Evolutionary conservation across 2,329 filamentous ascomycete species (phyloP), one percentile per base, ranked within the genome.

Genomic region (Alternaria gaisen): DNA sequence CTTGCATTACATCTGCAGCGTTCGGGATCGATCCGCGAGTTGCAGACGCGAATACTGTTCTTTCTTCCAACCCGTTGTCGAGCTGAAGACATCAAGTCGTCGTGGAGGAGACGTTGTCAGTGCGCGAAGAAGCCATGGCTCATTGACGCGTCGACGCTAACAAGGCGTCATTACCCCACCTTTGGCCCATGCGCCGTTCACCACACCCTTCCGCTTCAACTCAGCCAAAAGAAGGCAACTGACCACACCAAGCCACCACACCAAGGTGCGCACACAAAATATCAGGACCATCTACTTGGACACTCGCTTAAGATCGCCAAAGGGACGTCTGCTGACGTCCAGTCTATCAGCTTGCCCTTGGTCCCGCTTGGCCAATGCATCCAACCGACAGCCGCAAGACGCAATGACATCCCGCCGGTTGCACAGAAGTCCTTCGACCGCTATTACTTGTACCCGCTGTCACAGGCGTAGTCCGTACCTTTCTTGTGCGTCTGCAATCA

Each of bases 161-260:
- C 22, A 18, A 18, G 28, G 42, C 28, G 54, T 44, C 18, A 54
- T 56, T 51, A 50, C 22, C 52, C 63, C 53, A 44, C 32, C 16
- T n/a, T 42, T 38, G 58, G 26, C 32, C 60, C 28, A 24, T 61
- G 63, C 60, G 11, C 22, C 10, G 32, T 36, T 36, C 47, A 52
- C 28, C 6, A 51, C 32, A 50, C 24, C 48, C 43, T 50, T 38
- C 28, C 34, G 30, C 30, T 32, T 12, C 30, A 12, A 30, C 44
- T 42, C 32, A 48, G 30, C 18, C 32, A 26, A 43, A 56, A 50
- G 50, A 24, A 61, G 61, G 61, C 67, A 68, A 58, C 59, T 55
- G 53, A 55, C 54, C 42, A 56, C 44, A 22, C 51, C 34, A 51
- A 61, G 52, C 48, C 34, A 44, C 32, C 24, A 20, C 38, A n/a